phyloP scores from a whole-genome alignment of 1,139 yeast species.

The Debaryomyces fabryi region DNA sequence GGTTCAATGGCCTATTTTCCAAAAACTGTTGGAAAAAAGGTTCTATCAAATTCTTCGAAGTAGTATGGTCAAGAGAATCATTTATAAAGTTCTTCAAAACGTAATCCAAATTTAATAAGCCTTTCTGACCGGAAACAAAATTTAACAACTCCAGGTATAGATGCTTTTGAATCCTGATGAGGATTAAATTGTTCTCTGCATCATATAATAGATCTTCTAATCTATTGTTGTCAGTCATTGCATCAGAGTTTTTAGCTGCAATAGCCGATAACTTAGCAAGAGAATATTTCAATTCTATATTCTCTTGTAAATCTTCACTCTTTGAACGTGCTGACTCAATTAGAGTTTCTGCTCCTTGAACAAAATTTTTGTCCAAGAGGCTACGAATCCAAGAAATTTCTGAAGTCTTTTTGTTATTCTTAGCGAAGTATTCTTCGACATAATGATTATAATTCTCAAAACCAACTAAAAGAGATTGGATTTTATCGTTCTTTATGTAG shows the following conservation, averaged over 20 bases:
- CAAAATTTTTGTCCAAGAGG: constrained; percentile 53
- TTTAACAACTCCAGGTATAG: constrained; percentile 36
- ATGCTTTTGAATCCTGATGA: constrained; percentile 50
- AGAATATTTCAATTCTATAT: constrained; percentile 62
- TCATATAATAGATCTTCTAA: constrained; percentile 34
- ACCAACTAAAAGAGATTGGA: constrained; percentile 56
- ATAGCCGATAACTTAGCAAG: constrained; percentile 64
- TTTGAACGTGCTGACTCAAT: constrained; percentile 37
- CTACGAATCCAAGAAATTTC: constrained; percentile 77
- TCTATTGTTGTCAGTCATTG: constrained; percentile 1
- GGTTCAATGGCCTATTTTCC: constrained; percentile 41
- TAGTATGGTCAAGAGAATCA: constrained; percentile 17
- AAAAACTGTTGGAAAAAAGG: constrained; percentile 40
- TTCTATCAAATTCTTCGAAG: constrained; percentile 23
- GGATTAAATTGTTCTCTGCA: constrained; percentile 51
- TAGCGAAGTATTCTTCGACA: constrained; percentile 55
- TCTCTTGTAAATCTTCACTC: constrained; percentile 45
- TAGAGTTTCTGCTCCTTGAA: constrained; percentile 53
- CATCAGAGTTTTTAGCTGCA: constrained; percentile 24
- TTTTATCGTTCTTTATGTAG: constrained; percentile 56
- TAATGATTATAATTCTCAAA: constrained; percentile 57
- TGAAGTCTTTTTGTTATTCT: constrained; percentile 50
- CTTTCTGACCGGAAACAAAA: constrained; percentile 24
- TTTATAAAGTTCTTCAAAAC: constrained; percentile 27
- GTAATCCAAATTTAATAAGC: constrained; percentile 19